Conservation (phyloP, 2,329 filamentous ascomycete species). For the Podosphaera xanthii region DNA sequence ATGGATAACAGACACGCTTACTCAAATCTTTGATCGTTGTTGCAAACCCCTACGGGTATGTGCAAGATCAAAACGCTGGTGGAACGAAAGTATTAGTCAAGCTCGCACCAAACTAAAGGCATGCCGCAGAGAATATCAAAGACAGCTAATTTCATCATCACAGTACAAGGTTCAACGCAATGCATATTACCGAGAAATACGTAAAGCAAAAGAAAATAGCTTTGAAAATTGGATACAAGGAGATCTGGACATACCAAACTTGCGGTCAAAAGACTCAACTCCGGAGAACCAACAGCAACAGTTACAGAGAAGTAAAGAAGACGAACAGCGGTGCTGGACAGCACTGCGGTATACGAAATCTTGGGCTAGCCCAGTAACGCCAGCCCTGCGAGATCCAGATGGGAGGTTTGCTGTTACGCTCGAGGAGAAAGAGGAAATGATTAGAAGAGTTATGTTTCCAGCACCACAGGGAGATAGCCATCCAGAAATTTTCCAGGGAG, state of each 20-base stretch:
- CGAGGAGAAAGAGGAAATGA: slow-evolving; percentile 1
- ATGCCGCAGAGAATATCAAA: background rate
- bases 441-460: background rate
- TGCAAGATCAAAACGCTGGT: background rate
- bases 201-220: too few relatives aligned
- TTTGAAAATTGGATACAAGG: too few relatives aligned
- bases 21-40: background rate
- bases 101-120: background rate
- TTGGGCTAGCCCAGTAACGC: background rate
- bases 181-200: background rate
- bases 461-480: too few relatives aligned
- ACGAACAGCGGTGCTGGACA: background rate
- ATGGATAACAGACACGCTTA: background rate
- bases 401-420: background rate
- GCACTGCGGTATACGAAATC: background rate
- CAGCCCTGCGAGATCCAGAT: background rate
- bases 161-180: background rate
- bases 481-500: too few relatives aligned
- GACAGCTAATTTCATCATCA: background rate
- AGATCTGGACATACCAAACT: too few relatives aligned
- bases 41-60: background rate
- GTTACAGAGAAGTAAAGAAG: background rate
- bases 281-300: too few relatives aligned
- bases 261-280: too few relatives aligned
- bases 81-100: background rate